phyloP scores from a whole-genome alignment of 805 yeast genomes.

The Metschnikowia sp. region DNA sequence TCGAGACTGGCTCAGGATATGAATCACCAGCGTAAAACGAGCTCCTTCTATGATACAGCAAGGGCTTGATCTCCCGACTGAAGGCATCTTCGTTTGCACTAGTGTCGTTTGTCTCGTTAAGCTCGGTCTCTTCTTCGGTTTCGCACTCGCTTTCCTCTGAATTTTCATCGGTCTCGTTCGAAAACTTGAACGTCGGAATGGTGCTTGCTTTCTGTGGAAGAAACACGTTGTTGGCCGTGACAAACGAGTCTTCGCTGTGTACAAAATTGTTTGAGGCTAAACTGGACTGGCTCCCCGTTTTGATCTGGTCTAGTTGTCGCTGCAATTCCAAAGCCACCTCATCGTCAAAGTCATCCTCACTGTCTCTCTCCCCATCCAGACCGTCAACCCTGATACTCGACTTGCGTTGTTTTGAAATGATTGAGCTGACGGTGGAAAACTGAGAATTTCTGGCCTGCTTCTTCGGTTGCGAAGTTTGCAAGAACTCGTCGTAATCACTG shows the following conservation, averaged over 20 bases:
- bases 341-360: slow-evolving; percentile 24
- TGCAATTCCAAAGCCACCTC: slow-evolving; percentile 38
- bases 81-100: not conserved
- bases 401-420: slow-evolving; percentile 33
- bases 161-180: not conserved
- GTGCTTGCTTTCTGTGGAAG: not conserved
- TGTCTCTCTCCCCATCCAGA: not conserved
- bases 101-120: slow-evolving; percentile 1
- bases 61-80: too few relatives aligned
- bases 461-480: slow-evolving; percentile 11
- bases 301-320: slow-evolving; percentile 35
- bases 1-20: too few relatives aligned
- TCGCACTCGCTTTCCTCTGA: not conserved
- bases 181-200: slow-evolving; percentile 8
- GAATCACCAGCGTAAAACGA: too few relatives aligned
- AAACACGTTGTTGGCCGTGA: not conserved
- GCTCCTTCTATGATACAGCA: too few relatives aligned
- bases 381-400: not conserved
- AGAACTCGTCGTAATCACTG: slow-evolving; percentile 24
- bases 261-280: slow-evolving; percentile 1
- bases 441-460: slow-evolving; percentile 27
- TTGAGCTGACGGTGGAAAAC: slow-evolving; percentile 41
- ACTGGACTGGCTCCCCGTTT: slow-evolving; percentile 19
- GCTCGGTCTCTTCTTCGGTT: slow-evolving; percentile 6
- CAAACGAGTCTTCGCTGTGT: slow-evolving; percentile 11